Base-by-base conservation (phyloP, 441 rosid genomes). In the Populus tomentosa region DNA sequence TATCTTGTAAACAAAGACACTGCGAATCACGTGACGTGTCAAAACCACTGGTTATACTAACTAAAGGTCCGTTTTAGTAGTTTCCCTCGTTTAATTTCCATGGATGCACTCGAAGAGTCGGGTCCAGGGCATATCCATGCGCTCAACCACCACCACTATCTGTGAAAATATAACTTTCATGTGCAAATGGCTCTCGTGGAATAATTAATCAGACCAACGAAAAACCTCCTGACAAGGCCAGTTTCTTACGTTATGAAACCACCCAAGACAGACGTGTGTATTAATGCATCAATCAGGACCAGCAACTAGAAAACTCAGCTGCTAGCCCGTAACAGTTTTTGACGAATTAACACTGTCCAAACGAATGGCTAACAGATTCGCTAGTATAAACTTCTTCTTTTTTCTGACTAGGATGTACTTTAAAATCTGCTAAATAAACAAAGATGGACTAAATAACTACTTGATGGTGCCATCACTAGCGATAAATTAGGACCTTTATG, bases 231-330 rank as follows among this genome's bases (percentile, higher is more conserved):
- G 2, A 24, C 18, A 23, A 42, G 0, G 30, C 24, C 63, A 40
- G 46, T 28, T 7, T 42, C 50, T 14, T 8, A 21, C n/a, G 28
- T 28, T 13, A 20, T 11, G 21, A 20, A 53, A 53, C 26, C 35
- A 30, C 24, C 1, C 35, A n/a, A 2, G 35, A 20, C n/a, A 32
- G 67, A 13, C 70, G 14, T 3, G 28, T 7, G 30, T 66, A 33
- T 3, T 8, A 32, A 74, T 73, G 70, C 26, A 20, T 75, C 69
- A 23, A 35, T 46, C 30, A 42, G 64, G 64, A 30, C 74, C 16
- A 69, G 38, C 64, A 46, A 35, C 70, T 21, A 16, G 72, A 36
- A 78, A 69, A 20, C 69, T 72, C 68, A 71, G 79, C 24, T 30
- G 74, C 69, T 61, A 38, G 73, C 78, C 74, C 66, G 18, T 4